Evolutionary conservation across 169 alveolate genomes (phyloP), one percentile per base, ranked within the genome.

Genomic region (Prorocentrum cordatum): DNA sequence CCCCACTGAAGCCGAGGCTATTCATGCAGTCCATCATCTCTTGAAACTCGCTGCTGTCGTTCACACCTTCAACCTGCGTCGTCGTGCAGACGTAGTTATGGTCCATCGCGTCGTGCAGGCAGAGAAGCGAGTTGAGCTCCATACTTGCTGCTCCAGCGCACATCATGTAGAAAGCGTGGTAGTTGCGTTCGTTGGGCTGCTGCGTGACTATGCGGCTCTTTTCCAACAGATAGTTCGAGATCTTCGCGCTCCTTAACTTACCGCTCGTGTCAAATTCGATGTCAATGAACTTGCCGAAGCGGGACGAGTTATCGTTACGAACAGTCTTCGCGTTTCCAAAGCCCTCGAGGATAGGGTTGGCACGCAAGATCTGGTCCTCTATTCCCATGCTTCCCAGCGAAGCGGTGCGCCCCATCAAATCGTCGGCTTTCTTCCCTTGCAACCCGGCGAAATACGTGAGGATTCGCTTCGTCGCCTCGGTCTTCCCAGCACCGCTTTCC

Each of bases 401-500:
- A n/a, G n/a, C n/a, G n/a, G n/a, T n/a, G n/a, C n/a, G n/a, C n/a
- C n/a, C n/a, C n/a, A n/a, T n/a, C n/a, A n/a, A n/a, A n/a, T n/a
- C n/a, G n/a, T n/a, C n/a, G n/a, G n/a, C n/a, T n/a, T n/a, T n/a
- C n/a, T n/a, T n/a, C n/a, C n/a, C n/a, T 36, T 58, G 68, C 24
- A 58, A 3, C 35, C 24, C 67, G 33, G 94, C 94, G 79, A 92
- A 29, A 75, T 77, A 94, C 45, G 39, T 73, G 92, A 75, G 86
- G 39, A 62, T 67, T 72, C 72, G 95, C 84, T 91, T 94, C n/a
- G 99, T 97, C 62, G 98, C 96, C 93, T 98, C 99, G 20, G 99
- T 98, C 92, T 98, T 98, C 20, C 99, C 99, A 38, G 99, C 98
- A 32, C 99, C 99, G 5, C 98, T 95, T 92, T 98, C 99, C 9